Conservation (phyloP, 495 filamentous ascomycete genomes). For the Usnea hakonensis region DNA sequence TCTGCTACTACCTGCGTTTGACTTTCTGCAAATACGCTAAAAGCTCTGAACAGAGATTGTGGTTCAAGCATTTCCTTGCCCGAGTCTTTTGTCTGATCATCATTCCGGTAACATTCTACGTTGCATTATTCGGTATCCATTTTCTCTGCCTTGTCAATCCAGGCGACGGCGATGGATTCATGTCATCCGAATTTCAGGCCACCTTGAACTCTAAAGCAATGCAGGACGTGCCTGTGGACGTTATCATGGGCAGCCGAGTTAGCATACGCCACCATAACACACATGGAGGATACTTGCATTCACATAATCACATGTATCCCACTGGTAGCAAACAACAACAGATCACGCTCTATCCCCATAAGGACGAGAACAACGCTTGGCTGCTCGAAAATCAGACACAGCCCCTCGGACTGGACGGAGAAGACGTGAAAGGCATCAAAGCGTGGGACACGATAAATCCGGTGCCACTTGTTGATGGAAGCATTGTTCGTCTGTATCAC, state of each 20-base stretch:
- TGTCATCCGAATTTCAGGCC: conserved; percentile 98
- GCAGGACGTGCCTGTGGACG: conserved; percentile 88
- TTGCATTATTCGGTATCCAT: conserved; percentile 93
- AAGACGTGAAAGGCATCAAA: conserved; percentile 64
- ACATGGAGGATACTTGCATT: conserved; percentile 95
- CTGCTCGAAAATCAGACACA: conserved; percentile 92
- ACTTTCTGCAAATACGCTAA: conserved; percentile 12
- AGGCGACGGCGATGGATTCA: conserved; percentile 96
- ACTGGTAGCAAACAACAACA: conserved; percentile 97
- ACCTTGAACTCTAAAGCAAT: conserved; percentile 94
- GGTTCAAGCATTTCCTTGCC: conserved; percentile 92
- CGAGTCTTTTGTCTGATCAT: conserved; percentile 87
- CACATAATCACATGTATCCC: conserved; percentile 95
- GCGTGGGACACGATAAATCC: conserved; percentile 75
- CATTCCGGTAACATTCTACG: conserved; percentile 83
- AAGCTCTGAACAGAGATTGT: conserved; percentile 52
- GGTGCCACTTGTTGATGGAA: conserved; percentile 68
- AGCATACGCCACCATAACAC: conserved; percentile 89
- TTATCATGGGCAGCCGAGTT: conserved; percentile 80
- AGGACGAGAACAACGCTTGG: conserved; percentile 97
- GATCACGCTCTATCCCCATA: conserved; percentile 96
- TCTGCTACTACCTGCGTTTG: background rate
- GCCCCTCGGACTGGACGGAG: conserved; percentile 65
- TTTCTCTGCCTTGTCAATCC: conserved; percentile 89
- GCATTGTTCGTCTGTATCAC: conserved; percentile 76